Conservation (phyloP, 768 basidiomycete genomes). For the Rhodotorula kratochvilovae region DNA sequence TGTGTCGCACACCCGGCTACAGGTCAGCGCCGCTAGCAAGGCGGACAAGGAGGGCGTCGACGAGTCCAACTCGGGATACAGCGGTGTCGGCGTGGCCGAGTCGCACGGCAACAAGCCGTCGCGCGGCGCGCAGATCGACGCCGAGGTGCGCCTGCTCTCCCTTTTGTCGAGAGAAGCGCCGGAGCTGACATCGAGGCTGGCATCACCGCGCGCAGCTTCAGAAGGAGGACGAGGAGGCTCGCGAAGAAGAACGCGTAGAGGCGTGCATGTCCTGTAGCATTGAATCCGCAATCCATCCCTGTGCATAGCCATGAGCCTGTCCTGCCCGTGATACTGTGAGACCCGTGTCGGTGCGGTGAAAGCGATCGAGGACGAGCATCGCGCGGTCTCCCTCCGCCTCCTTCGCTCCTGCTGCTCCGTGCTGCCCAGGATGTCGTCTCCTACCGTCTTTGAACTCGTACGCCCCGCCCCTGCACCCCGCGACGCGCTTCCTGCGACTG, state of each 20-base stretch:
- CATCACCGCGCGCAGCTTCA: neutral
- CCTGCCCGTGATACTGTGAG: neutral
- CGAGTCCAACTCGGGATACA: neutral
- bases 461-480: neutral
- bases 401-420: neutral
- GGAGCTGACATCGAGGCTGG: neutral
- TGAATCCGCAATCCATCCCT: neutral
- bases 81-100: conserved; percentile 19
- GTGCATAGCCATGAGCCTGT: neutral
- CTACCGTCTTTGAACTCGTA: conserved; percentile 31
- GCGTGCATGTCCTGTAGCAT: neutral
- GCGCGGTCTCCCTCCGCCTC: neutral
- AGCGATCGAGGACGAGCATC: neutral
- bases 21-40: conserved; percentile 32
- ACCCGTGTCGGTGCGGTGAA: neutral
- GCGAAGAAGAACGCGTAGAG: neutral
- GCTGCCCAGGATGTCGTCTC: conserved; percentile 6
- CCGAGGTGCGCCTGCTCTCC: conserved; percentile 12
- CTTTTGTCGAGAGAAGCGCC: neutral
- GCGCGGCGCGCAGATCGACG: conserved; percentile 32
- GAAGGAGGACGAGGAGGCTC: conserved; percentile 1
- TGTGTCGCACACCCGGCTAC: neutral
- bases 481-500: neutral
- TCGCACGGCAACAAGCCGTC: conserved; percentile 31
- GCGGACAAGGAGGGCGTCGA: conserved; percentile 11